Evolutionary conservation across 108 stramenopile genomes (phyloP).

Genomic region (Cyclotella sp.): DNA sequence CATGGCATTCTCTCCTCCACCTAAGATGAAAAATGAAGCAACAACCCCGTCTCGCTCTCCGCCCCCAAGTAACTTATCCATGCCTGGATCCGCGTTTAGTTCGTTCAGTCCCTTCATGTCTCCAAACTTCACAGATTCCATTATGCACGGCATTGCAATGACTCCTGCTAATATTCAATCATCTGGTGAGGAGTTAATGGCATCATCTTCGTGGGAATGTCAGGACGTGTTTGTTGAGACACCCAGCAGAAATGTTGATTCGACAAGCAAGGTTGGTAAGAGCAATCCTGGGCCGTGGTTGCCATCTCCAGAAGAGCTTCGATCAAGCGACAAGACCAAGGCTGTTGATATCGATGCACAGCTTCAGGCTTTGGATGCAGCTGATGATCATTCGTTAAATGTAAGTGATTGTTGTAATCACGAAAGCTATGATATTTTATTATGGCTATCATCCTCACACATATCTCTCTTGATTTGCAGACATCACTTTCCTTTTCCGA

Average conservation of each 20-base stretch:
- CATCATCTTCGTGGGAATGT: conserved; percentile 26
- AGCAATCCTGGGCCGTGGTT: conserved; percentile 22
- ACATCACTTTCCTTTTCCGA: conserved; percentile 46
- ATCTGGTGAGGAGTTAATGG: conserved; percentile 14
- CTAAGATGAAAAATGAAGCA: neutral
- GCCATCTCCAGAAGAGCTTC: conserved; percentile 37
- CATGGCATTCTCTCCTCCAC: conserved; percentile 28
- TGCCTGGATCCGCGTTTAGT: conserved; percentile 24
- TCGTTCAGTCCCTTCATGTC: conserved; percentile 51
- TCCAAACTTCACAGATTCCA: conserved; percentile 18
- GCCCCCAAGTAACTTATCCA: neutral
- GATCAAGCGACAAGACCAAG: conserved; percentile 6
- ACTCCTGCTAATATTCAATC: conserved; percentile 36
- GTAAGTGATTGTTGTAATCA: neutral
- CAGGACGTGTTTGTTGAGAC: conserved; percentile 28
- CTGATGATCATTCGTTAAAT: conserved; percentile 1
- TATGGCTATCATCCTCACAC: neutral
- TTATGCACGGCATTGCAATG: conserved; percentile 29
- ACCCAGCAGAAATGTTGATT: neutral
- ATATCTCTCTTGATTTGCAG: neutral
- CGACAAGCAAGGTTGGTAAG: neutral
- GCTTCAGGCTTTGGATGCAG: neutral
- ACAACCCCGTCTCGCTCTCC: neutral
- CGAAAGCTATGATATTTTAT: neutral
- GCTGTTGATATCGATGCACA: conserved; percentile 10